phyloP scores from a whole-genome alignment of 768 basidiomycete genomes.

The Terana coerulea region DNA sequence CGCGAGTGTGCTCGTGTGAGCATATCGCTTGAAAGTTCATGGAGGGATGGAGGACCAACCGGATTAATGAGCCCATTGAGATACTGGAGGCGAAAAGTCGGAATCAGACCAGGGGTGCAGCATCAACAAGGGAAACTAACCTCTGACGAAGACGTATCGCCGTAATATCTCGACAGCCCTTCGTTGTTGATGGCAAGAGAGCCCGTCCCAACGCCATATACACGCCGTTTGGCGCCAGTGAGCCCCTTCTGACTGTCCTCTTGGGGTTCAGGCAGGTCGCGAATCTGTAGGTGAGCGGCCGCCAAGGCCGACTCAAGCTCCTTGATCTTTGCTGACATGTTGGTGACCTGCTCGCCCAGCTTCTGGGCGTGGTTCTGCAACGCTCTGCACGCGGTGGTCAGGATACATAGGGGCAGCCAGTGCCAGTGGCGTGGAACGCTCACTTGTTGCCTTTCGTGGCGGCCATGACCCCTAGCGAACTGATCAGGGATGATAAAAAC shows the following conservation, averaged over 20 bases:
- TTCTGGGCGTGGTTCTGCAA: conserved; percentile 48
- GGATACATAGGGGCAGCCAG: background rate
- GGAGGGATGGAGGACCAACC: no score
- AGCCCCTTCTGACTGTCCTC: conserved; percentile 13
- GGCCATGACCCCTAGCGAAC: conserved; percentile 37
- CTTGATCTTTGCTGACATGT: conserved; percentile 36
- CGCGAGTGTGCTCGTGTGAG: background rate
- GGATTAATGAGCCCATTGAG: conserved; percentile 12
- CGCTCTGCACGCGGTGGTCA: conserved; percentile 32
- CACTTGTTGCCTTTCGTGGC: conserved; percentile 59
- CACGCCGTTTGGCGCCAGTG: conserved; percentile 4
- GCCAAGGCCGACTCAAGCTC: conserved; percentile 44
- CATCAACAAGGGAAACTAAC: conserved; percentile 28
- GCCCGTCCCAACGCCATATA: conserved; percentile 31
- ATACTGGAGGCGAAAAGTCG: conserved; percentile 17
- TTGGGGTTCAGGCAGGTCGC: conserved; percentile 16
- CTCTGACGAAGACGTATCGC: conserved; percentile 47
- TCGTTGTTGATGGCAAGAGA: conserved; percentile 46
- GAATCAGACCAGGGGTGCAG: background rate
- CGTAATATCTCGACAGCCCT: conserved; percentile 48
- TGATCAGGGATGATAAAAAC: background rate
- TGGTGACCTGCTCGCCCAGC: conserved; percentile 44
- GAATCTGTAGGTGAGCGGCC: conserved; percentile 19
- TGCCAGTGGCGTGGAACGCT: conserved; percentile 7
- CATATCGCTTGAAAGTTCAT: no score